These are phyloP conservation scores for Ogataea kodamae DNA, from an alignment of 805 yeast species.

Conservation along the genomic window DNA sequence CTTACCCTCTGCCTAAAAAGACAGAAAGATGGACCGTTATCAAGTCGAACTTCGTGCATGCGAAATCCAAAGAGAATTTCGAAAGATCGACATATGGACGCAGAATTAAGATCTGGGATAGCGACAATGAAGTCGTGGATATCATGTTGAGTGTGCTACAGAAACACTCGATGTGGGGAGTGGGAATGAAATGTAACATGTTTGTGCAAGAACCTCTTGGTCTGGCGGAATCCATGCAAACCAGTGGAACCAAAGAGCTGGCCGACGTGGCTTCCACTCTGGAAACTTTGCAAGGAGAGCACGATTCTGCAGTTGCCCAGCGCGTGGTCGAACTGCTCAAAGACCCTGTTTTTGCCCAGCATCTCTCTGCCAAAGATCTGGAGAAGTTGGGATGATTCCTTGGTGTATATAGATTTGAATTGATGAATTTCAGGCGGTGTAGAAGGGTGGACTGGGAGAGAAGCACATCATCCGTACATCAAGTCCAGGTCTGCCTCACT, in stretches of 20 bases:
- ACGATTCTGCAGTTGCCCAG: constrained; percentile 45
- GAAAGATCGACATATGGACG: constrained; percentile 83
- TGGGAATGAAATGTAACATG: constrained; percentile 75
- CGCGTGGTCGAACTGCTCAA: constrained; percentile 69
- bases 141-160: constrained; percentile 73
- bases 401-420: constrained; percentile 15
- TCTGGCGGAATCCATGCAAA: constrained; percentile 39
- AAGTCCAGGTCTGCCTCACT: constrained; percentile 71
- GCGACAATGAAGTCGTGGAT: constrained; percentile 81
- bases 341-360: constrained; percentile 66
- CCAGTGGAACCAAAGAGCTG: constrained; percentile 19
- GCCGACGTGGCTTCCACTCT: constrained; percentile 25
- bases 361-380: constrained; percentile 33
- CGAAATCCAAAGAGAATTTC: constrained; percentile 91
- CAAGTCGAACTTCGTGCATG: constrained; percentile 89
- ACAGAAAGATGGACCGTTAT: constrained; percentile 92
- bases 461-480: constrained; percentile 57
- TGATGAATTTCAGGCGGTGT: no score
- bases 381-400: no score
- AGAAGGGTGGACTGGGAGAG: constrained; percentile 5
- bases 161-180: constrained; percentile 76
- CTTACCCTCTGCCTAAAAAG: constrained; percentile 63
- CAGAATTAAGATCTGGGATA: constrained; percentile 71
- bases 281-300: constrained; percentile 23
- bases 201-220: constrained; percentile 51